Percentiles rank a stretch among this genome's conserved stretches.
These are phyloP conservation scores for Fusarium sp. DNA, from an alignment of 2,329 filamentous ascomycete genomes.

Conservation along the genomic window DNA sequence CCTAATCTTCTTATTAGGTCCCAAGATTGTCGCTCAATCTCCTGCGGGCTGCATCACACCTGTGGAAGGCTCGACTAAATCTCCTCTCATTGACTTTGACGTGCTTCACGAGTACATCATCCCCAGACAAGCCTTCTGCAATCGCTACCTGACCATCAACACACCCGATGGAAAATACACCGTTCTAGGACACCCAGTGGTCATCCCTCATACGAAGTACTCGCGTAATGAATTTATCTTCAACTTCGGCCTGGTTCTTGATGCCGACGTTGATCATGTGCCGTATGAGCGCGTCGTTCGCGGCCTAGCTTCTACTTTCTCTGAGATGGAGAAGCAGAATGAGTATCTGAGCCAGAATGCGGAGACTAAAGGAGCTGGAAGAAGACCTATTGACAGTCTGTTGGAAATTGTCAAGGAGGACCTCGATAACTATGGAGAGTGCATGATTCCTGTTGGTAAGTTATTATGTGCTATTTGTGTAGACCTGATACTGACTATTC, in stretches of 20 bases:
- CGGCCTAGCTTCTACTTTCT: constrained; percentile 86
- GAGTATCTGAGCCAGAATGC: constrained; percentile 78
- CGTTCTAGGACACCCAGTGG: constrained; percentile 89
- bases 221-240: constrained; percentile 97
- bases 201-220: constrained; percentile 84
- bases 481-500: constrained; percentile 2
- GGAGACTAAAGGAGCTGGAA: constrained; percentile 57
- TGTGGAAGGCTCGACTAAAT: constrained; percentile 49
- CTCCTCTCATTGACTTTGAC: constrained; percentile 84
- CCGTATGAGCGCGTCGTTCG: constrained; percentile 87
- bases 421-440: constrained; percentile 96
- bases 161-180: constrained; percentile 76
- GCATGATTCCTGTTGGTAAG: constrained; percentile 95
- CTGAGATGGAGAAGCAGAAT: constrained; percentile 91
- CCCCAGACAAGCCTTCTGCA: constrained; percentile 93
- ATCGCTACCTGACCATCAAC: constrained; percentile 85
- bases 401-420: constrained; percentile 86
- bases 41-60: constrained; percentile 71
- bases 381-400: constrained; percentile 82
- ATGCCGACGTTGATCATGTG: constrained; percentile 73
- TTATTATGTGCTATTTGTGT: constrained; percentile 18
- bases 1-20: constrained; percentile 54
- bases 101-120: constrained; percentile 93
- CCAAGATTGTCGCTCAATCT: constrained; percentile 71
- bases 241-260: constrained; percentile 91